phyloP scores from a whole-genome alignment of 495 filamentous ascomycete species.

The Cenococcum geophilum region DNA sequence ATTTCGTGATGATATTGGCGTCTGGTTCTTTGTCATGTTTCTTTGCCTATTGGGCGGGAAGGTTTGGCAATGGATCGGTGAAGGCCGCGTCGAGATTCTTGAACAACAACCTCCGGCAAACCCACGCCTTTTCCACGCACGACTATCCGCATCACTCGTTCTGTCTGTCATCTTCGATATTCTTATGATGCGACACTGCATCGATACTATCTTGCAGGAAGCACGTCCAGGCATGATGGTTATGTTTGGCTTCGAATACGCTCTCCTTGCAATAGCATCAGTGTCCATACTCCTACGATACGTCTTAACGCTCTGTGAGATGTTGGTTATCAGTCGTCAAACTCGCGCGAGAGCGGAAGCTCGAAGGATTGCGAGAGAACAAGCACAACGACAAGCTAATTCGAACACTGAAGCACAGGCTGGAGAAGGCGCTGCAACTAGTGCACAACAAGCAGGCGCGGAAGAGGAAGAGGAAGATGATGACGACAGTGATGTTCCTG shows the following conservation, averaged over 20 bases:
- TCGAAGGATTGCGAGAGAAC: conserved; percentile 47
- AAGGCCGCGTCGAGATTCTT: conserved; percentile 85
- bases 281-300: conserved; percentile 74
- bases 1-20: conserved; percentile 89
- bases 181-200: conserved; percentile 70
- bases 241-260: conserved; percentile 98
- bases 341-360: conserved; percentile 58
- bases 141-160: conserved; percentile 70
- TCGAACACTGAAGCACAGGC: conserved; percentile 20
- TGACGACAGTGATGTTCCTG: conserved; percentile 86
- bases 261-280: conserved; percentile 73
- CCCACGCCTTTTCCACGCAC: conserved; percentile 79
- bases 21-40: conserved; percentile 94
- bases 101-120: conserved; percentile 94
- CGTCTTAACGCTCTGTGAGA: conserved; percentile 69
- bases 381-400: conserved; percentile 51
- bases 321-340: conserved; percentile 65
- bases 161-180: conserved; percentile 70
- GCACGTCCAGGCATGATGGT: conserved; percentile 98
- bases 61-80: conserved; percentile 97
- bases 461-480: conserved; percentile 78
- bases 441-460: conserved; percentile 43
- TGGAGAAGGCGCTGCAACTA: conserved; percentile 32
- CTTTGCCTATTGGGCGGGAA: conserved; percentile 85
- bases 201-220: conserved; percentile 73